A percentile compares a stretch with the other conserved stretches of the same genome.
Evolutionary conservation across 331 rosid species (phyloP).

Genomic region (Acacia pycnantha): DNA sequence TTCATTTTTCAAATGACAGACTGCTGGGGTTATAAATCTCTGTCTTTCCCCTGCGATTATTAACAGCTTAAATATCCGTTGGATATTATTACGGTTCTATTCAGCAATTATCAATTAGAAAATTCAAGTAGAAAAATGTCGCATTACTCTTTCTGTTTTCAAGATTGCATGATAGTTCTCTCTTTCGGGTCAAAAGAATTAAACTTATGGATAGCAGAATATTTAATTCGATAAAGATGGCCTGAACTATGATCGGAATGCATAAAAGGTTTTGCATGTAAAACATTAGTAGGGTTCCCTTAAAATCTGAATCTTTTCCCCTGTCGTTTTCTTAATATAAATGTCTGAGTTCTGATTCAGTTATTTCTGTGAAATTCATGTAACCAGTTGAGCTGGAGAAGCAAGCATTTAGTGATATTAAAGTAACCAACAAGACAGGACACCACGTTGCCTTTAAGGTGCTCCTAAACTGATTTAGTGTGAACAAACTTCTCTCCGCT

Average conservation of each 20-base stretch:
- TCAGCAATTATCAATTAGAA: neutral
- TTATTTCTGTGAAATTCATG: conserved; percentile 30
- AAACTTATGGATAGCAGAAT: neutral
- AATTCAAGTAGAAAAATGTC: neutral
- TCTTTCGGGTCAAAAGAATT: neutral
- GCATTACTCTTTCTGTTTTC: neutral
- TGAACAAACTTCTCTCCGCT: neutral
- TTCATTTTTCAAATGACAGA: neutral
- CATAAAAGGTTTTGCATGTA: neutral
- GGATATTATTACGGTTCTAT: neutral
- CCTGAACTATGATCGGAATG: conserved; percentile 12
- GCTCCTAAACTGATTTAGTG: neutral
- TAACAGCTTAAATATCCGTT: neutral
- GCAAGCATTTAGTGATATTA: conserved; percentile 86
- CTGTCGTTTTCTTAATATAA: neutral
- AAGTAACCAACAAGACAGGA: conserved; percentile 73
- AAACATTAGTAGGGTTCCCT: neutral
- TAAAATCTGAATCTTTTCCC: neutral
- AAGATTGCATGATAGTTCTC: conserved; percentile 13
- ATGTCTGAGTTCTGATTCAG: conserved; percentile 20
- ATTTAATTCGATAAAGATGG: neutral
- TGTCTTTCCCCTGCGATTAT: neutral
- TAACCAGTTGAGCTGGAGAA: conserved; percentile 86
- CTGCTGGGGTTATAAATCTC: neutral
- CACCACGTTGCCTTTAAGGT: conserved; percentile 93